A percentile compares a stretch with the other conserved stretches of the same genome.
Conservation (phyloP, 2,329 filamentous ascomycete genomes). For the Colletotrichum euphorbiae region DNA sequence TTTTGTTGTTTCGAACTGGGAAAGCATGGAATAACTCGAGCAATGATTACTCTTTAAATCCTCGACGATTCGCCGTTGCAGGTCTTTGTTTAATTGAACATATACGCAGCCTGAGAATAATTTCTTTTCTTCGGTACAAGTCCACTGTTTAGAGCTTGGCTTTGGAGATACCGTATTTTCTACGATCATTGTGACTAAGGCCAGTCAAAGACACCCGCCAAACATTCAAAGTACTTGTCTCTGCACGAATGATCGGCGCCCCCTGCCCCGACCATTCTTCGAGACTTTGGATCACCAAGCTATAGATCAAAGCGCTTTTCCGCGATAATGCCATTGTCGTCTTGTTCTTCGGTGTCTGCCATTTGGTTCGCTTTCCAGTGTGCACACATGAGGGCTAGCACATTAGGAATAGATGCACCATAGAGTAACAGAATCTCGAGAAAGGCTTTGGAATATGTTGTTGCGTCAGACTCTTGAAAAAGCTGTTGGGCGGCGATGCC, state of each 20-base stretch:
- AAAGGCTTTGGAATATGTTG: conserved; percentile 36
- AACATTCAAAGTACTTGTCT: too few relatives aligned
- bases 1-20: not conserved
- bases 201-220: too few relatives aligned
- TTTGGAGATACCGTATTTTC: too few relatives aligned
- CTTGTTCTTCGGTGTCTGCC: not conserved
- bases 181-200: too few relatives aligned
- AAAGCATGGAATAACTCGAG: not conserved
- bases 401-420: conserved; percentile 39
- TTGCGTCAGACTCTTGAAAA: conserved; percentile 34
- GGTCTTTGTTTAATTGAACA: not conserved
- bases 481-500: conserved; percentile 32
- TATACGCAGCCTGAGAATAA: not conserved
- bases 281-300: not conserved
- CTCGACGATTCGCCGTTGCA: not conserved
- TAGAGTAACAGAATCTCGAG: conserved; percentile 35
- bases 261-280: too few relatives aligned
- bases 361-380: conserved; percentile 44
- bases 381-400: conserved; percentile 40
- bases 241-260: too few relatives aligned
- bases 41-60: not conserved
- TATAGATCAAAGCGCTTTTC: conserved; percentile 13
- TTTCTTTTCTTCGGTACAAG: too few relatives aligned
- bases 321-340: not conserved
- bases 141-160: too few relatives aligned